Percentiles rank a stretch among this genome's conserved stretches.
Conservation (phyloP, 306 rosid species). For the Glycine latifolia region DNA sequence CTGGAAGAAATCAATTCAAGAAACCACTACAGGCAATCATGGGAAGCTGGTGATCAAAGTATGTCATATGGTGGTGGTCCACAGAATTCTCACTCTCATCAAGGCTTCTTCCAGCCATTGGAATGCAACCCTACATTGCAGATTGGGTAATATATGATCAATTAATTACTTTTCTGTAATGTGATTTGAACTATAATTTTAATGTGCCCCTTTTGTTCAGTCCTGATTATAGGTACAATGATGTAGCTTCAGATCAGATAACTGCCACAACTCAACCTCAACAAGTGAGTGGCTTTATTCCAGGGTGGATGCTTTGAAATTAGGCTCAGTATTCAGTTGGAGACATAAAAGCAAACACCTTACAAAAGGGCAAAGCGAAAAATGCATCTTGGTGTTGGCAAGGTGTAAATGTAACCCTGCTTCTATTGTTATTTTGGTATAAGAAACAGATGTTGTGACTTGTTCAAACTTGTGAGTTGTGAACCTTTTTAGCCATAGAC, state of each 20-base stretch:
- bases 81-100: slow-evolving; percentile 68
- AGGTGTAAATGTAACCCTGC: slow-evolving; percentile 32
- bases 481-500: slow-evolving; percentile 43
- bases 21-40: slow-evolving; percentile 66
- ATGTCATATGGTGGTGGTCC: slow-evolving; percentile 59
- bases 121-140: slow-evolving; percentile 94
- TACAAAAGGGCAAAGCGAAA: slow-evolving; percentile 30
- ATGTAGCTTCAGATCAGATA: slow-evolving; percentile 69
- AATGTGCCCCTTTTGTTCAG: slow-evolving; percentile 27
- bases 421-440: slow-evolving; percentile 41
- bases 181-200: slow-evolving; percentile 1
- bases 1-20: slow-evolving; percentile 81
- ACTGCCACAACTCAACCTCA: slow-evolving; percentile 65
- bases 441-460: slow-evolving; percentile 50
- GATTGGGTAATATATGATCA: slow-evolving; percentile 65
- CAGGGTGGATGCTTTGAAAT: slow-evolving; percentile 91
- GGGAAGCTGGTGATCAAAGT: slow-evolving; percentile 82
- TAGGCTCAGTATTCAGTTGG: slow-evolving; percentile 18
- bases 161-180: neutral
- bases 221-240: slow-evolving; percentile 62
- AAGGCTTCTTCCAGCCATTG: slow-evolving; percentile 77
- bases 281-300: slow-evolving; percentile 80
- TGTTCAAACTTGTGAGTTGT: slow-evolving; percentile 33
- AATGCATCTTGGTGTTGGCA: slow-evolving; percentile 47
- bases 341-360: slow-evolving; percentile 30